phyloP scores from a whole-genome alignment of 768 basidiomycete species.

The Cystofilobasidium bisporidii region DNA sequence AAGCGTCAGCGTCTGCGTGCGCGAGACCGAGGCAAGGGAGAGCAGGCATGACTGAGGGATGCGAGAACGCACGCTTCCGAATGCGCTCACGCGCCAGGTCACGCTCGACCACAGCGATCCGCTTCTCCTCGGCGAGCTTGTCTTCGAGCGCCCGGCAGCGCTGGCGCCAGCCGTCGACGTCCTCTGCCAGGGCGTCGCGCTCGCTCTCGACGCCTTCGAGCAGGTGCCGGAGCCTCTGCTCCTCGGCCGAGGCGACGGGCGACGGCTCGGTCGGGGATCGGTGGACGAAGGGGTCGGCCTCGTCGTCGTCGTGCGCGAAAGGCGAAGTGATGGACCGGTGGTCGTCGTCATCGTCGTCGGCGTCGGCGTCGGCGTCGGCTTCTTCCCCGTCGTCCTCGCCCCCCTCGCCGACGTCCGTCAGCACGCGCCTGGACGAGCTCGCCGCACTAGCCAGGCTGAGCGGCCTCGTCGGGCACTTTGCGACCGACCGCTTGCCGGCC shows the following conservation, averaged over 20 bases:
- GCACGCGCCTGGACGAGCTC: conserved; percentile 8
- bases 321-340: neutral
- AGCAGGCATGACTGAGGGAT: too few relatives aligned
- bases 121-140: conserved; percentile 55
- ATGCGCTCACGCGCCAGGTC: conserved; percentile 64
- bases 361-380: neutral
- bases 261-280: neutral
- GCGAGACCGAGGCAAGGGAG: too few relatives aligned
- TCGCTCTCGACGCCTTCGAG: conserved; percentile 74
- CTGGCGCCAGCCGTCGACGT: conserved; percentile 76
- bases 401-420: conserved; percentile 23
- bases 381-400: conserved; percentile 4
- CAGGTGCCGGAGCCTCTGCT: conserved; percentile 38
- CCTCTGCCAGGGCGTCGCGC: conserved; percentile 75
- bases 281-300: conserved; percentile 3
- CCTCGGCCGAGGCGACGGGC: neutral
- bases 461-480: conserved; percentile 19
- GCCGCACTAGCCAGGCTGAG: neutral
- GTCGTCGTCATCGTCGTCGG: conserved; percentile 5
- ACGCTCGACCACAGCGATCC: conserved; percentile 65
- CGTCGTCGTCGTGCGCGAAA: neutral
- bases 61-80: conserved; percentile 37
- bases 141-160: conserved; percentile 69
- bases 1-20: too few relatives aligned
- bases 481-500: conserved; percentile 4